Evolutionary conservation across 2,329 filamentous ascomycete species (phyloP), one percentile per base, ranked within the genome.

Genomic region (Didymellaceae sp.): DNA sequence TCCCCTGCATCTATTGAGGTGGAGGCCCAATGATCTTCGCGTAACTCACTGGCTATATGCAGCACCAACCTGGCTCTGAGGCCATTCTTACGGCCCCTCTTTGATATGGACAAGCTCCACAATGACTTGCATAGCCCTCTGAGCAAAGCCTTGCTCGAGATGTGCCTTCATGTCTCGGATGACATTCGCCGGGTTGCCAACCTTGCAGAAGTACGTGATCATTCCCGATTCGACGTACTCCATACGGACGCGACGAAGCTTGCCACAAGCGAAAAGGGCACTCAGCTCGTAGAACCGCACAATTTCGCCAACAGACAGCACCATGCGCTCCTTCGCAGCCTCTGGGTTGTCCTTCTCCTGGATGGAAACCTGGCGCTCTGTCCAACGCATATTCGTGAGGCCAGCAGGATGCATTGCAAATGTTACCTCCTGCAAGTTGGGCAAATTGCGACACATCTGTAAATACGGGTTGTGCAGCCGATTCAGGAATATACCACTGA

Each of bases 401-500:
- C 87, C 90, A 1, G 89, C 92, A 8, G 93, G 92, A 1, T 90
- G 91, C 1, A 78, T 95, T 8, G 91, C 96, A 72, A 83, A 90
- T 31, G 85, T 84, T 63, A 92, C 90, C 8, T 87, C 87, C 0
- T 82, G 85, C 0, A 96, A 96, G 68, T 80, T 91, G 2, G 88
- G 90, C 3, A 96, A 91, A 63, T 85, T 91, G 10, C 73, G 95
- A 42, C 91, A 96, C 66, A 93, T 96, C 63, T 91, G 91, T 0
- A 90, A 85, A 61, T 91, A 90, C 49, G 93, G 97, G 67, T 96
- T 97, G 68, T 86, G 91, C 1, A 94, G 96, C 63, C 93, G 97
- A 2, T 80, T 0, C 76, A 95, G 13, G 87, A 95, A 60, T 86
- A 93, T 63, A 87, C 88, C 69, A 81, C 86, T 3, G 75, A 75